Evolutionary conservation across 2,329 filamentous ascomycete genomes (phyloP), one percentile per base, ranked within the genome.

Genomic region (Penicillium corylophilum): DNA sequence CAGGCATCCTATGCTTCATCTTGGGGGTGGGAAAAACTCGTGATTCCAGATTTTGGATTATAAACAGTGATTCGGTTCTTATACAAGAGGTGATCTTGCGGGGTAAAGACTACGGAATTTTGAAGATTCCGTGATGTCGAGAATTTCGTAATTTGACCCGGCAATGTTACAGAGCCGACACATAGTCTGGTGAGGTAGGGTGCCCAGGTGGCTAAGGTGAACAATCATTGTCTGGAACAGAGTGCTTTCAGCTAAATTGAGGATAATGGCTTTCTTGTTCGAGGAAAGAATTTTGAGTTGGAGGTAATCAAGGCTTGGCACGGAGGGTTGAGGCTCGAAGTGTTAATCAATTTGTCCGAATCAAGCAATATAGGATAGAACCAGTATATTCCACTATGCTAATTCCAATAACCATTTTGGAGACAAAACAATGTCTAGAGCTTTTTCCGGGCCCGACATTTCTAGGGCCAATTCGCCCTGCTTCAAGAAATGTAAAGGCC

Each of bases 51-150:
- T 7, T 28, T 10, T 15, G 13, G 7, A 5, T 5, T n/a, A 33
- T 10, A 5, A 10, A 39, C 16, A 16, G 23, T 13, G 16, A 26
- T 26, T 40, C 8, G 36, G 20, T 33, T 36, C 44, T 40, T 50
- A 54, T 47, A 47, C 44, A 13, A 12, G 13, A 33, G 26, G 23
- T 20, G 13, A n/a, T 33, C 29, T 41, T 50, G 54, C 45, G 50
- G 50, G 53, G 50, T 42, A 48, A 46, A 43, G 5, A 6, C 22
- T 29, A 22, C 54, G 54, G 50, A 56, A 56, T 56, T 50, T 56
- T 53, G 1, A 56, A 56, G 44, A 56, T 56, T 53, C 54, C 50
- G 53, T 31, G 15, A 33, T 36, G 5, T 3, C 12, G 8, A 28
- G 12, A 9, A 28, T 28, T 28, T 10, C 26, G 26, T 28, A 9